A percentile compares a stretch with the other conserved stretches of the same genome.
phyloP scores from a whole-genome alignment of 164 flowering plant species.

The Buxus sempervirens region DNA sequence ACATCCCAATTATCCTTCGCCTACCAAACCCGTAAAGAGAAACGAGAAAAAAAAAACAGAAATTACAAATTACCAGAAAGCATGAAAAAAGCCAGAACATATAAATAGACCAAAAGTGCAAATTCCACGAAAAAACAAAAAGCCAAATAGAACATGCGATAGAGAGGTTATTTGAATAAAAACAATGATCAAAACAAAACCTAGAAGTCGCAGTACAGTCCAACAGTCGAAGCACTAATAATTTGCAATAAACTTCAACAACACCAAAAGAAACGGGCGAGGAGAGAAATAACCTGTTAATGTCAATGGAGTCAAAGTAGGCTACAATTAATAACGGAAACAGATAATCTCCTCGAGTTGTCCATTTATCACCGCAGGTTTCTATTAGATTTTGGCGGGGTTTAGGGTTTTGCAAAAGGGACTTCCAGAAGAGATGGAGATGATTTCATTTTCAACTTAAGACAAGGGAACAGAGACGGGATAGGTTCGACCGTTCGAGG shows the following conservation, averaged over 20 bases:
- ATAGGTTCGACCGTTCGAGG: too few relatives aligned
- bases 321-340: not conserved
- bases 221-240: not conserved
- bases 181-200: not conserved
- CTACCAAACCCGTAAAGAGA: not conserved
- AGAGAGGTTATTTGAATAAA: not conserved
- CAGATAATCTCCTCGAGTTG: not conserved
- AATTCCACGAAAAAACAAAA: not conserved
- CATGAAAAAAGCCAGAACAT: not conserved
- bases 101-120: not conserved
- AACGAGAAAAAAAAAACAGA: not conserved
- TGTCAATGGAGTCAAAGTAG: not conserved
- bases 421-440: too few relatives aligned
- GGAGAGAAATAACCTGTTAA: not conserved
- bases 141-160: not conserved
- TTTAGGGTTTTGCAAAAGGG: not conserved
- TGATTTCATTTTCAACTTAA: too few relatives aligned
- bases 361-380: not conserved
- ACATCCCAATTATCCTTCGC: not conserved
- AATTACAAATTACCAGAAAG: not conserved
- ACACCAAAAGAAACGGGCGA: not conserved
- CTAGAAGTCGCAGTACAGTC: not conserved
- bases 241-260: not conserved
- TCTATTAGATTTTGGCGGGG: not conserved
- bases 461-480: too few relatives aligned